Percentiles rank a stretch among this genome's conserved stretches.
Conservation (phyloP, 345 rosid genomes). For the Rubroshorea leprosula region DNA sequence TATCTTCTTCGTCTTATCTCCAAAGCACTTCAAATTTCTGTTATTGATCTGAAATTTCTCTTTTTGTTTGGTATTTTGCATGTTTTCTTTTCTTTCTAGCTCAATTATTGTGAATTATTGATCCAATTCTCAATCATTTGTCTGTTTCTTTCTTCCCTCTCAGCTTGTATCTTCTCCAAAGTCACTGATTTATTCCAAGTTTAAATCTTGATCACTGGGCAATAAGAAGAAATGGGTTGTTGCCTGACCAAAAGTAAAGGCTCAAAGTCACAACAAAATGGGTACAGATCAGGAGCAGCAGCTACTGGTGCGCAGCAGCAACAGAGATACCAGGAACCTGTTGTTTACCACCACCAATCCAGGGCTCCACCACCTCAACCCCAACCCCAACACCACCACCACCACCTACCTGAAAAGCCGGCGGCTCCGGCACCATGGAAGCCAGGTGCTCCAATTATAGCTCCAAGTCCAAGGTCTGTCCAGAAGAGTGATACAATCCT, state of each 20-base stretch:
- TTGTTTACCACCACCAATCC: constrained; percentile 17
- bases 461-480: constrained; percentile 36
- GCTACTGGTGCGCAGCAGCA: constrained; percentile 22
- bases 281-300: constrained; percentile 32
- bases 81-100: neutral
- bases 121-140: neutral
- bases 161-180: constrained; percentile 4
- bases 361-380: constrained; percentile 6
- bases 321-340: constrained; percentile 32
- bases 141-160: neutral
- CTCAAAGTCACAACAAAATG: constrained; percentile 31
- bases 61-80: neutral
- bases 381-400: constrained; percentile 4
- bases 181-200: constrained; percentile 7
- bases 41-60: neutral
- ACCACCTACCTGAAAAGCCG: constrained; percentile 24
- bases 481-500: constrained; percentile 46
- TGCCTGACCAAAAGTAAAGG: constrained; percentile 42
- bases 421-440: constrained; percentile 34
- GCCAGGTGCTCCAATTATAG: constrained; percentile 19
- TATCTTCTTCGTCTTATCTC: neutral
- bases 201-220: constrained; percentile 4
- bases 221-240: constrained; percentile 38
- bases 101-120: neutral
- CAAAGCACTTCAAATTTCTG: neutral